A percentile compares a stretch with the other conserved stretches of the same genome.
Conservation (phyloP, 179 eudicot species). For the Spergularia azorica region DNA sequence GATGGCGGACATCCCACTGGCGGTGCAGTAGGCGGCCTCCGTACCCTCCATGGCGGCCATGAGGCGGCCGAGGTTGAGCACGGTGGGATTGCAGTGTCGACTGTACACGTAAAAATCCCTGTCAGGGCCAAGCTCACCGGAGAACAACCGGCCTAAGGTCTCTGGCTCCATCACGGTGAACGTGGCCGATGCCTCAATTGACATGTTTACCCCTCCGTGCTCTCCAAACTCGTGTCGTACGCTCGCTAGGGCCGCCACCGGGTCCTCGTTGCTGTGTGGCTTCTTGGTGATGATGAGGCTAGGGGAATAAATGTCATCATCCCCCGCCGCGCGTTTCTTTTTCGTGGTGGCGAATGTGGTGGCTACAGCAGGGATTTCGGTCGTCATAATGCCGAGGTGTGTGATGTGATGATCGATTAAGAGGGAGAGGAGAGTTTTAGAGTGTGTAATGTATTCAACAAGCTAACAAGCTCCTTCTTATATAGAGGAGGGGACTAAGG, state of each 20-base stretch:
- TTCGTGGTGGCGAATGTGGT: neutral
- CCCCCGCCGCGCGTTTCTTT: conserved; percentile 26
- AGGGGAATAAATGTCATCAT: conserved; percentile 29
- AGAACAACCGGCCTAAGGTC: conserved; percentile 74
- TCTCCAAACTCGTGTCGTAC: conserved; percentile 93
- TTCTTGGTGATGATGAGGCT: conserved; percentile 2
- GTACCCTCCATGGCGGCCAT: conserved; percentile 97
- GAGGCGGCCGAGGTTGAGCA: conserved; percentile 75
- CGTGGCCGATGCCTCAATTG: conserved; percentile 97
- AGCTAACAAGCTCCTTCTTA: too few relatives aligned
- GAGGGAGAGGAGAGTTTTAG: neutral
- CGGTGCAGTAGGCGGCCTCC: conserved; percentile 93
- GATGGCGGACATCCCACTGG: conserved; percentile 96
- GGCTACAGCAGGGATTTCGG: neutral
- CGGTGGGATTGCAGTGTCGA: conserved; percentile 96
- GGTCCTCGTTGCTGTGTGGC: conserved; percentile 42
- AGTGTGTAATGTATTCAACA: too few relatives aligned
- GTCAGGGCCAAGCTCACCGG: conserved; percentile 90
- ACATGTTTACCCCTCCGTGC: conserved; percentile 99
- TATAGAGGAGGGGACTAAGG: too few relatives aligned
- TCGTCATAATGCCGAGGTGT: neutral
- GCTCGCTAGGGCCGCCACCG: conserved; percentile 60
- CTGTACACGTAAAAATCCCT: conserved; percentile 88
- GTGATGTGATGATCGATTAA: neutral
- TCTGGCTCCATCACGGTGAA: conserved; percentile 98